phyloP scores from a whole-genome alignment of 2,329 filamentous ascomycete species.

The Colletotrichum plurivorum region DNA sequence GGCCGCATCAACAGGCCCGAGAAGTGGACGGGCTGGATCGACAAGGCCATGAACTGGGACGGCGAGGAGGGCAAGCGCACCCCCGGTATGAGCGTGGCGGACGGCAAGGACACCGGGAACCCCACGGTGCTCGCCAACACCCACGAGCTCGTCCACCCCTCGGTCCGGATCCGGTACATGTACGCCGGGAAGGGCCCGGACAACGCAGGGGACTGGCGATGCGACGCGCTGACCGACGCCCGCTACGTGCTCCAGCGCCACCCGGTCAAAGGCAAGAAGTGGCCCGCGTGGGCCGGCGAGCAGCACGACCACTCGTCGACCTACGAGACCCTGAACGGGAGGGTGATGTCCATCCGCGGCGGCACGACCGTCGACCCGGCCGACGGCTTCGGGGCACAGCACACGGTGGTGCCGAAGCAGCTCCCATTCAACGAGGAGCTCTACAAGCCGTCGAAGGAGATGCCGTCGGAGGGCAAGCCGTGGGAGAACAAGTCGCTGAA shows the following conservation, averaged over 20 bases:
- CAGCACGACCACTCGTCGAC: conserved; percentile 9
- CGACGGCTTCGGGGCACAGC: too few relatives aligned
- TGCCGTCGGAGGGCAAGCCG: too few relatives aligned
- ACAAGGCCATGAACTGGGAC: too few relatives aligned
- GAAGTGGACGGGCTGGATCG: neutral
- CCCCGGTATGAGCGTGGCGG: conserved; percentile 44
- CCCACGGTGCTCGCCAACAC: conserved; percentile 21
- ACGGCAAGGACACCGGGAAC: conserved; percentile 39
- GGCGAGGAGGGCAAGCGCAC: too few relatives aligned
- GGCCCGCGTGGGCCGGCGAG: neutral
- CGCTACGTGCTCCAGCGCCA: conserved; percentile 31
- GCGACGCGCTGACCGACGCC: conserved; percentile 38
- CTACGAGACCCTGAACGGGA: conserved; percentile 29
- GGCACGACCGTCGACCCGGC: too few relatives aligned
- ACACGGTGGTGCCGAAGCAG: too few relatives aligned
- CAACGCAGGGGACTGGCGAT: conserved; percentile 46
- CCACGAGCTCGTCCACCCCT: conserved; percentile 49
- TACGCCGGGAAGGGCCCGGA: conserved; percentile 47
- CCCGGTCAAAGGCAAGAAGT: neutral
- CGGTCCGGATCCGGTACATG: conserved; percentile 49
- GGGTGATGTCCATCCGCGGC: neutral
- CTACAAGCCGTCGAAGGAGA: too few relatives aligned
- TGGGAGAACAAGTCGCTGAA: too few relatives aligned
- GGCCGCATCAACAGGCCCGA: conserved; percentile 42
- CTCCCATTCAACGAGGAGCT: too few relatives aligned